Base-by-base conservation (phyloP, 2,329 filamentous ascomycete genomes). In the Penicillium sp. region DNA sequence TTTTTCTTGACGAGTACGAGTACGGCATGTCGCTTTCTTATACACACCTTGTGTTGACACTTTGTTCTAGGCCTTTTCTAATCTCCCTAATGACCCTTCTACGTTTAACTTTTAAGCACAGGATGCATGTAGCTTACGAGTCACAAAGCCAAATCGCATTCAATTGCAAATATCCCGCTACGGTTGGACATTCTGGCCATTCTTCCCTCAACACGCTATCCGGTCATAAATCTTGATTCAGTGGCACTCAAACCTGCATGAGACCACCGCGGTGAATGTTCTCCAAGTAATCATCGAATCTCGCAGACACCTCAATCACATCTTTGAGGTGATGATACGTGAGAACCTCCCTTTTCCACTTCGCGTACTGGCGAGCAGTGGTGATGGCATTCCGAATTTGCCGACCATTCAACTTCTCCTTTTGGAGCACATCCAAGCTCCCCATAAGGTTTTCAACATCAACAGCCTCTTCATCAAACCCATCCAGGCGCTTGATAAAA, bases 31-130 rank as follows among this genome's bases (percentile, higher is more conserved):
- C 3, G 5, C n/a, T 36, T 15, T 31, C 12, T 6, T 39, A 29
- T 43, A 2, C 19, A 27, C 4, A 31, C 8, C 13, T 39, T 39
- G 47, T 36, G 25, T 54, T 65, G 36, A 66, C 51, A 29, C 17
- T 25, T 36, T 42, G 13, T 36, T 41, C 19, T 42, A 75, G 73
- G 73, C 73, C 2, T 70, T 74, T 29, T 71, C 71, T 0, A 75
- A 64, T 59, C 63, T 73, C 15, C 66, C 68, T 6, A 70, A 66
- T 58, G 70, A 74, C 44, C 63, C 68, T 1, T 70, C 70, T 3
- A 63, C 63, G 3, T 63, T 66, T 25, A 65, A 62, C 31, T 65
- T 70, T 54, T 67, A 12, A 53, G 13, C 9, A 13, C 13, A 23
- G 13, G 10, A 47, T 25, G 8, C 4, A 25, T 41, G 33, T 17